phyloP scores from a whole-genome alignment of 306 rosid genomes.

The Citrullus amarus region DNA sequence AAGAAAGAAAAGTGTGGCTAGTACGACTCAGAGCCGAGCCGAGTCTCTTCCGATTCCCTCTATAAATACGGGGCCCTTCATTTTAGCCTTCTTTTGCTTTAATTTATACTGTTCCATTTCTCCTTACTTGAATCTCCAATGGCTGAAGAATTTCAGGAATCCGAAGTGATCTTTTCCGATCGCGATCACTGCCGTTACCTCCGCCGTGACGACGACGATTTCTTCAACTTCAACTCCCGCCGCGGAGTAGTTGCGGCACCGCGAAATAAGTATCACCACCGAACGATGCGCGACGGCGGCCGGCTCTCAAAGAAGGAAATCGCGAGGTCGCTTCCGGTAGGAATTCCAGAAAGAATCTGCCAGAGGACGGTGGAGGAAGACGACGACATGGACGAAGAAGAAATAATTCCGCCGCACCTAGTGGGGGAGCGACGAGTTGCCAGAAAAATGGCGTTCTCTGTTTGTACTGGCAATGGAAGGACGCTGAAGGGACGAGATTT shows the following conservation, averaged over 20 bases:
- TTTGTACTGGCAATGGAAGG: slow-evolving; percentile 71
- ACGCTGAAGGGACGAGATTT: slow-evolving; percentile 81
- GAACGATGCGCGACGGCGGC: not conserved
- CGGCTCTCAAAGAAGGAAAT: not conserved
- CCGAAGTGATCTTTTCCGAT: slow-evolving; percentile 57
- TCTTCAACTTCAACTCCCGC: slow-evolving; percentile 6
- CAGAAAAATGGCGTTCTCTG: slow-evolving; percentile 59
- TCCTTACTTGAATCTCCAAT: slow-evolving; percentile 9
- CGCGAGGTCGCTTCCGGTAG: slow-evolving; percentile 41
- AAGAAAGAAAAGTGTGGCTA: slow-evolving; percentile 15
- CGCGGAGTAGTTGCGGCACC: not conserved
- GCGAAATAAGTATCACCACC: not conserved
- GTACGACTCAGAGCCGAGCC: slow-evolving; percentile 22
- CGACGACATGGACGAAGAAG: slow-evolving; percentile 24
- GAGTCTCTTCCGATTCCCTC: not conserved
- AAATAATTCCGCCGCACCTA: slow-evolving; percentile 68
- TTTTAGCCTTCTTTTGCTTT: not conserved
- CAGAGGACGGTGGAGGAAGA: slow-evolving; percentile 6
- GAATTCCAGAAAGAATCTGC: slow-evolving; percentile 26
- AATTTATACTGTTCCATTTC: slow-evolving; percentile 22
- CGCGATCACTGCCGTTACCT: not conserved
- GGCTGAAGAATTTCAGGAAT: slow-evolving; percentile 56
- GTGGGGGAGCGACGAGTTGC: slow-evolving; percentile 43
- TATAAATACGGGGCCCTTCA: slow-evolving; percentile 15
- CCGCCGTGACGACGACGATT: not conserved